Base-by-base conservation (phyloP, 2,329 filamentous ascomycete species). In the Pyrenochaeta sp. region DNA sequence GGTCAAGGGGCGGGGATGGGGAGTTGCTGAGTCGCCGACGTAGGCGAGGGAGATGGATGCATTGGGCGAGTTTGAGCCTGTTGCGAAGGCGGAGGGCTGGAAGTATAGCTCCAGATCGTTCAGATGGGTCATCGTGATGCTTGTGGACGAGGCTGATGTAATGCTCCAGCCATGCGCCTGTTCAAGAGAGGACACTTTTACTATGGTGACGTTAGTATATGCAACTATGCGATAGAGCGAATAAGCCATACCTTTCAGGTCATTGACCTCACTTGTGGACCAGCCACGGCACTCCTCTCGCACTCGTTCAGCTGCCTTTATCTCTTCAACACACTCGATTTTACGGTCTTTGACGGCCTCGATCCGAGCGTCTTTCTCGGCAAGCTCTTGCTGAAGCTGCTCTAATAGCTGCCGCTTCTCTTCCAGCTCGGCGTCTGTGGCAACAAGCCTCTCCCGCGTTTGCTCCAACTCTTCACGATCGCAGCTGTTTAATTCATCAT, bases 281-380 rank as follows among this genome's bases (percentile, higher is more conserved):
- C 93, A 97, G 39, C 94, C 93, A 52, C 93, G 88, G 74, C 91
- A 96, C 70, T 96, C 91, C 74, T 97, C 93, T 61, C 91, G 87
- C 27, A 96, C 83, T 63, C 88, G 89, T 75, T 97, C 93, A 0
- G 93, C 91, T 69, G 92, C 89, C 57, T 87, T 85, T 56, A 96
- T 97, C 47, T 95, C 91, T 28, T 86, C 84, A 30, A 90, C 71
- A 65, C 86, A 92, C 66, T 88, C 84, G 52, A 87, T 79, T 74
- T 94, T 97, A 69, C 87, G 85, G 57, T 88, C 83, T 7, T 84
- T 82, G 45, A 90, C 83, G 1, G 85, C 81, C 58, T 87, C 85
- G 19, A 94, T 87, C 8, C 83, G 82, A 1, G 82, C 77, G 60
- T 91, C 89, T 34, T 91, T 91, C 44, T 89, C 86, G 51, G 87